Base-by-base conservation (phyloP, 75 land plant species). In the Chamaecyparis obtusa region DNA sequence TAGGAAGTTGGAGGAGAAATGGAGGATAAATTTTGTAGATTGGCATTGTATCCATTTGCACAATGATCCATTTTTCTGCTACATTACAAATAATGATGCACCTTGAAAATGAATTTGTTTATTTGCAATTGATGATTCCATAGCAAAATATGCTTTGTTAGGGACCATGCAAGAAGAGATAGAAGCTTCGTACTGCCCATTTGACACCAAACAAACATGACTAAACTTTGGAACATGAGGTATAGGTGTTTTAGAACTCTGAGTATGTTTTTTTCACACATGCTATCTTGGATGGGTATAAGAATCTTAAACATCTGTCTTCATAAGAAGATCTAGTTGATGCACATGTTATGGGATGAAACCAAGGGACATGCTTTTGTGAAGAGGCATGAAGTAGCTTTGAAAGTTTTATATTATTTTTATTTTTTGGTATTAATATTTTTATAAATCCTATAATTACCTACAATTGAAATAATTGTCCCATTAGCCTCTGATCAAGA, bases 161-260 rank as follows among this genome's bases (percentile, higher is more conserved):
- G 83, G 49, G n/a, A 80, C 83, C 27, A 30, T 44, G n/a, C 44
- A 80, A 80, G 83, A 80, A 44, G 49, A 27, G 48, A 30, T 80
- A 43, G 83, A 44, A 21, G 46, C 39, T 80, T 30, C 83, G 27
- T 49, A 44, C 13, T 44, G 49, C 32, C 49, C 49, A 44, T 41
- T 80, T 80, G 83, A 44, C 83, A 43, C 83, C 27, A 24, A 27
- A 41, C 48, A 10, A n/a, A 27, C 27, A 80, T 48, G 39, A 41
- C 83, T 44, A 14, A 80, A 80, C 83, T 80, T 80, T 9, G 83
- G 83, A 80, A 44, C 83, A 80, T 49, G 83, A 80, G 83, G 83
- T 80, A 43, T 43, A 27, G 83, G 8, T 7, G 44, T 80, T 41
- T 41, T 80, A 41, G 83, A 80, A 41, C 30, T 27, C 49, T 24